Percentiles rank a stretch among this genome's conserved stretches.
Conservation (phyloP, 31 red algal species). For the Endocladia muricata region DNA sequence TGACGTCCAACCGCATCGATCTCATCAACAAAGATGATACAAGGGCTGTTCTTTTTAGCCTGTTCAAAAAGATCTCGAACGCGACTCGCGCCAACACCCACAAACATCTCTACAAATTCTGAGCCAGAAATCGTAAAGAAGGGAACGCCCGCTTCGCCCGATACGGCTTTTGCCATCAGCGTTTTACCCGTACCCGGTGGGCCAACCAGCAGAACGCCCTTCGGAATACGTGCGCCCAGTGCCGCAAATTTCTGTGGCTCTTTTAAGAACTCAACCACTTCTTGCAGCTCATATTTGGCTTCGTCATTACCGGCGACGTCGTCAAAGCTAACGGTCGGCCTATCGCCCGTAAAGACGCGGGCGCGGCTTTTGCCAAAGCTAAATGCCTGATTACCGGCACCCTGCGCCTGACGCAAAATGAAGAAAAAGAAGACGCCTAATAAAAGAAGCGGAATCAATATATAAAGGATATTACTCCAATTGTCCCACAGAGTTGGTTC, state of each 20-base stretch:
- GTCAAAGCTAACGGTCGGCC: slow-evolving; percentile 57
- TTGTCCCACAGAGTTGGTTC: no score
- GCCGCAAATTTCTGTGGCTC: slow-evolving; percentile 78
- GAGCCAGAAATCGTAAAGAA: slow-evolving; percentile 99
- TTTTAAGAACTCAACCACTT: slow-evolving; percentile 99
- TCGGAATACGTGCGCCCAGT: slow-evolving; percentile 97
- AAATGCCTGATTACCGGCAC: no score
- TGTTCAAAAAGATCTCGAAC: slow-evolving; percentile 97
- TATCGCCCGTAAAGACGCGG: no score
- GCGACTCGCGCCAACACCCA: slow-evolving; percentile 94
- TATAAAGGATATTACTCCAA: no score
- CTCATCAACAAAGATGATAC: slow-evolving; percentile 99
- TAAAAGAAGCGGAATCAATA: no score
- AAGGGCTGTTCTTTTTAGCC: slow-evolving; percentile 81
- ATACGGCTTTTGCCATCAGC: slow-evolving; percentile 91
- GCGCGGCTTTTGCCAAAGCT: no score
- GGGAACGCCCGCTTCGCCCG: slow-evolving; percentile 97
- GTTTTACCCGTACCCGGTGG: slow-evolving; percentile 99
- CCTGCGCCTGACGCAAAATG: no score
- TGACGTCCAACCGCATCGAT: slow-evolving; percentile 98
- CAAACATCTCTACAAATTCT: slow-evolving; percentile 99
- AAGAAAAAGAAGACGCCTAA: no score
- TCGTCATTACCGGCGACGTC: slow-evolving; percentile 98
- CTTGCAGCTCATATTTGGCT: slow-evolving; percentile 98
- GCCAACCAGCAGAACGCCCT: slow-evolving; percentile 96